Conservation (phyloP, 2,329 filamentous ascomycete species). For the Apiospora koreana region DNA sequence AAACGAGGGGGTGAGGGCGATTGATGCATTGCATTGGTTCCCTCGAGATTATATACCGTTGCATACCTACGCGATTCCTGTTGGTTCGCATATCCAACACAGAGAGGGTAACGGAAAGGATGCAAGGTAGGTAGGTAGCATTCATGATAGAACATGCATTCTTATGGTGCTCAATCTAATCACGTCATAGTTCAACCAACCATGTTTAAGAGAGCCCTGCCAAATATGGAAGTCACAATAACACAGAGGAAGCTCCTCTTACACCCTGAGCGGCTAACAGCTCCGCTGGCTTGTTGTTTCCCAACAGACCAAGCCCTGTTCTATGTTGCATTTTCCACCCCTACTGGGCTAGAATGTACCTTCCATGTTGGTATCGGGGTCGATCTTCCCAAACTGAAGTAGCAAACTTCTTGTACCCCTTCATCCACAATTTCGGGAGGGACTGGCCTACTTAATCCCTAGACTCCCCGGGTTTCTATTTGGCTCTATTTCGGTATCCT, state of each 20-base stretch:
- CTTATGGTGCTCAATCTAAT: background rate
- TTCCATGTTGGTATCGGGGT: background rate
- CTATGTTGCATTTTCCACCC: background rate
- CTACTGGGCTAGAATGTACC: background rate
- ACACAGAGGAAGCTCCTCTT: background rate
- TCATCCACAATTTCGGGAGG: background rate
- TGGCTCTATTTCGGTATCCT: background rate
- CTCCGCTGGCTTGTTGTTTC: background rate
- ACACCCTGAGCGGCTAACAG: background rate
- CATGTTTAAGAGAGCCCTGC: background rate
- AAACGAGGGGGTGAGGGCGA: background rate
- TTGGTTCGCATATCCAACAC: background rate
- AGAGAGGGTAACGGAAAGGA: background rate
- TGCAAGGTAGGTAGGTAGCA: background rate
- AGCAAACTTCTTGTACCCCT: too few species aligned
- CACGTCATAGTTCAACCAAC: background rate
- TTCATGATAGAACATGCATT: background rate
- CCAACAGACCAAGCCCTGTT: background rate
- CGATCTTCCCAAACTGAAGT: background rate
- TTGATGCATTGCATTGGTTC: background rate
- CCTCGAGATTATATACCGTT: background rate
- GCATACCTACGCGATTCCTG: background rate
- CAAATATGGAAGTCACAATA: background rate
- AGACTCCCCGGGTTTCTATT: background rate
- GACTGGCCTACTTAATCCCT: background rate